Conservation (phyloP, 139 green algal species). For the Tetradesmus lagerheimii region DNA sequence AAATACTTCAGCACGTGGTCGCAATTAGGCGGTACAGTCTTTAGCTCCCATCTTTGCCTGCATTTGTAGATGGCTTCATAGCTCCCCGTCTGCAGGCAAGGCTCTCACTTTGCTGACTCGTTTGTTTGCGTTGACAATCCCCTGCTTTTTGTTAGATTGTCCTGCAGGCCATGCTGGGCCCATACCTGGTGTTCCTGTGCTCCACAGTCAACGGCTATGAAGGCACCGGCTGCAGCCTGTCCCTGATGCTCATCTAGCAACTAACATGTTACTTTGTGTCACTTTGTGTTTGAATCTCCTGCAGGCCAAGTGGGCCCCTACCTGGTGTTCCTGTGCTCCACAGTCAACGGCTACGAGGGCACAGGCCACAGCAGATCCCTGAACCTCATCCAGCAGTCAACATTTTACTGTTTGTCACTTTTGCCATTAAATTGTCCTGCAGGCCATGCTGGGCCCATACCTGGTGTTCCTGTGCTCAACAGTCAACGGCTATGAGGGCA, state of each 20-base stretch:
- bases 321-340: slow-evolving; percentile 98
- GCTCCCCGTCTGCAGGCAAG: too few relatives aligned
- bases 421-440: neutral
- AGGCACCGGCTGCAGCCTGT: slow-evolving; percentile 94
- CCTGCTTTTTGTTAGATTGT: neutral
- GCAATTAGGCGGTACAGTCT: too few relatives aligned
- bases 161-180: slow-evolving; percentile 83
- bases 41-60: too few relatives aligned
- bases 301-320: slow-evolving; percentile 92
- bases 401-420: neutral
- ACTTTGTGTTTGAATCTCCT: neutral
- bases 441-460: slow-evolving; percentile 94
- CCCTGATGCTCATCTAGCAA: slow-evolving; percentile 96
- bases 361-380: too few relatives aligned
- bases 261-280: slow-evolving; percentile 55
- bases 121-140: too few relatives aligned
- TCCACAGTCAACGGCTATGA: slow-evolving; percentile 94
- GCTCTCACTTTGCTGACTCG: neutral
- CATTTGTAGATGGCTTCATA: too few relatives aligned
- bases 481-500: slow-evolving; percentile 94
- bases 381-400: neutral
- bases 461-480: slow-evolving; percentile 98
- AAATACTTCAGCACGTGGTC: too few relatives aligned
- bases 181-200: slow-evolving; percentile 98
- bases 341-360: slow-evolving; percentile 87